A percentile compares a stretch with the other conserved stretches of the same genome.
phyloP scores from a whole-genome alignment of 495 filamentous ascomycete species.

The Aspergillus funiculosus region DNA sequence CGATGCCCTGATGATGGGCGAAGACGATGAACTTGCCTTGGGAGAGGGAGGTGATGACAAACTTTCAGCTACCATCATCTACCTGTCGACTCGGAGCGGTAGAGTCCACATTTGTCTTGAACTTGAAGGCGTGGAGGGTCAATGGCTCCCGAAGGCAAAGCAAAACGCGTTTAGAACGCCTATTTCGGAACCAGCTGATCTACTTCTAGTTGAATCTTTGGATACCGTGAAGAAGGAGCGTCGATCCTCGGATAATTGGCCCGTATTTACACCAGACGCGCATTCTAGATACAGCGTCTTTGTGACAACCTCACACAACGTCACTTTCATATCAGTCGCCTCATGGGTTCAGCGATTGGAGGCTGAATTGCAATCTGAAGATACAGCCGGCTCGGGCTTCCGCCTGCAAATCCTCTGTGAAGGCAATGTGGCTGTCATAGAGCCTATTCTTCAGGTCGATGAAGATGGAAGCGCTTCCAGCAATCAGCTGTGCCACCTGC shows the following conservation, averaged over 20 bases:
- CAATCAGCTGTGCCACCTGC: slow-evolving; percentile 39
- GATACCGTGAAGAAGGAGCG: slow-evolving; percentile 54
- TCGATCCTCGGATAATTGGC: slow-evolving; percentile 52
- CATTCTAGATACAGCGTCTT: slow-evolving; percentile 73
- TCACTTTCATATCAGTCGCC: slow-evolving; percentile 63
- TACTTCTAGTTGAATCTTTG: slow-evolving; percentile 49
- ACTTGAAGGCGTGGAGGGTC: slow-evolving; percentile 70
- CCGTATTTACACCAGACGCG: slow-evolving; percentile 66
- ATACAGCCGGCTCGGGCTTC: slow-evolving; percentile 62
- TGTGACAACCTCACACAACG: slow-evolving; percentile 64
- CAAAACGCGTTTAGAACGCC: slow-evolving; percentile 38
- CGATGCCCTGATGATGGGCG: slow-evolving; percentile 48
- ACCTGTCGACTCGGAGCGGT: slow-evolving; percentile 65
- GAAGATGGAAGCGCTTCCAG: slow-evolving; percentile 35
- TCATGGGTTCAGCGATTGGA: slow-evolving; percentile 74
- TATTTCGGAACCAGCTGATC: slow-evolving; percentile 36
- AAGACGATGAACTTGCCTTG: slow-evolving; percentile 42
- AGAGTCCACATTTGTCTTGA: slow-evolving; percentile 75
- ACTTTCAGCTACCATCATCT: slow-evolving; percentile 66
- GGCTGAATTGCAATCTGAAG: slow-evolving; percentile 61
- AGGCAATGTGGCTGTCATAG: slow-evolving; percentile 53
- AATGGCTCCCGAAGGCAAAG: slow-evolving; percentile 70
- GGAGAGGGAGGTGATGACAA: slow-evolving; percentile 57
- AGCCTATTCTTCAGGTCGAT: slow-evolving; percentile 52
- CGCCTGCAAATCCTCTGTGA: slow-evolving; percentile 66